Percentiles rank a stretch among this genome's conserved stretches.
phyloP scores from a whole-genome alignment of 805 yeast genomes.

The Starmerella riodocensis region DNA sequence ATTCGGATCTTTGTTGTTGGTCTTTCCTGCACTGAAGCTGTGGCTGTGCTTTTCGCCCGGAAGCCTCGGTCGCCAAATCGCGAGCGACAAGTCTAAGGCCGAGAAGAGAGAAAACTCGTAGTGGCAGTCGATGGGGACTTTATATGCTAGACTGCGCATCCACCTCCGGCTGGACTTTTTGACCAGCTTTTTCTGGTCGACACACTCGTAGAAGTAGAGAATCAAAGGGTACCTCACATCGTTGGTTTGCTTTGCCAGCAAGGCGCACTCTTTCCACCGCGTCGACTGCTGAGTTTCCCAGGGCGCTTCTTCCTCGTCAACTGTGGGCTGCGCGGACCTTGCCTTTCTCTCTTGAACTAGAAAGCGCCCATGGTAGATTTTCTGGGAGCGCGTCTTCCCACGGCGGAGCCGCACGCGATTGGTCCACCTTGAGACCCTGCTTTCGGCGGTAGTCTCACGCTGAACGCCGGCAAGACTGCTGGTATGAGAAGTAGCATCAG shows the following conservation, averaged over 20 bases:
- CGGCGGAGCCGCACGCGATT: not conserved
- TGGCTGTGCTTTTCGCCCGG: not conserved
- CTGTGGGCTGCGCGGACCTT: slow-evolving; percentile 1
- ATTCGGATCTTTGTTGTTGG: not conserved
- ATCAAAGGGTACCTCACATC: slow-evolving; percentile 38
- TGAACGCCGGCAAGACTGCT: too few species aligned
- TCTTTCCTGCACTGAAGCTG: too few species aligned
- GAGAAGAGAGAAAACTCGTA: slow-evolving; percentile 45
- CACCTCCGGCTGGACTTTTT: slow-evolving; percentile 12
- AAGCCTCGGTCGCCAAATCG: slow-evolving; percentile 30
- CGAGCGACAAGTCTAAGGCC: slow-evolving; percentile 55
- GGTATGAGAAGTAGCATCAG: too few species aligned
- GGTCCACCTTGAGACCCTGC: too few species aligned
- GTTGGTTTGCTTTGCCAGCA: slow-evolving; percentile 56
- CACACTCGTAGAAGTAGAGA: slow-evolving; percentile 47
- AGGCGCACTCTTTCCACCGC: slow-evolving; percentile 68
- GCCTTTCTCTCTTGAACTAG: slow-evolving; percentile 41
- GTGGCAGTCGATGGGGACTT: slow-evolving; percentile 18
- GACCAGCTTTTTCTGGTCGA: slow-evolving; percentile 27
- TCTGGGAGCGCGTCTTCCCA: slow-evolving; percentile 9
- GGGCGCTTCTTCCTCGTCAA: slow-evolving; percentile 26
- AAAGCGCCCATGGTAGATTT: slow-evolving; percentile 54
- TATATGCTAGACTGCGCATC: slow-evolving; percentile 20
- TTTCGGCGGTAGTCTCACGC: too few species aligned
- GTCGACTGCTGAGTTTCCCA: slow-evolving; percentile 42